Evolutionary conservation across 495 filamentous ascomycete species (phyloP), one percentile per base, ranked within the genome.

Genomic region (Astrocystis sublimbata): DNA sequence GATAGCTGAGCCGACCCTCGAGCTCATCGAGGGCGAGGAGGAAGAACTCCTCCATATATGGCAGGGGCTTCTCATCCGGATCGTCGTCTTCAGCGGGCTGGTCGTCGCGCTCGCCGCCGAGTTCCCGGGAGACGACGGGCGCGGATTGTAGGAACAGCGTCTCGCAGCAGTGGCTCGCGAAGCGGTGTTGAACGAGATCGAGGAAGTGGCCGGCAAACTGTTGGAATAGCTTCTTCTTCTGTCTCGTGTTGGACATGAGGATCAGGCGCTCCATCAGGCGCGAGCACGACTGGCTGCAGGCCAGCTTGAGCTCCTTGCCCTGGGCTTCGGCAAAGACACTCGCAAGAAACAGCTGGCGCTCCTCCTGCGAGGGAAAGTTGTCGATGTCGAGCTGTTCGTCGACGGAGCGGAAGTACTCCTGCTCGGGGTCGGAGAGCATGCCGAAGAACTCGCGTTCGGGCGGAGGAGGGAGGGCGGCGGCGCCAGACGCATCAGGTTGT

Each of bases 151-250:
- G 79, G 68, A 98, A 97, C 9, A 98, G 80, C 15, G 90, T 92
- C 77, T 98, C 94, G 74, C 93, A 97, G 71, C 93, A 98, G 76
- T 98, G 94, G 54, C 91, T 92, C 4, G 94, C 94, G 70, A 98
- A 98, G 28, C 93, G 89, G 73, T 98, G 94, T 68, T 94, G 92
- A 23, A 97, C 85, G 30, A 97, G 82, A 67, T 91, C 85, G 53
- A 96, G 73, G 75, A 97, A 97, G 68, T 98, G 89, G n/a, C 90
- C 88, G 42, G 81, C 84, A 70, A 98, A 97, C 47, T 88, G 89
- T 58, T 81, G 81, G 72, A 96, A 97, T 26, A 98, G 73, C 46
- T 79, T 81, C 76, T 96, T 96, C 64, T 97, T 86, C 75, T 98
- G 96, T 31, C 76, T 77, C 45, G 87, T 82, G 51, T 86, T 88